Conservation (phyloP, 306 rosid species). For the Vigna hirtella region DNA sequence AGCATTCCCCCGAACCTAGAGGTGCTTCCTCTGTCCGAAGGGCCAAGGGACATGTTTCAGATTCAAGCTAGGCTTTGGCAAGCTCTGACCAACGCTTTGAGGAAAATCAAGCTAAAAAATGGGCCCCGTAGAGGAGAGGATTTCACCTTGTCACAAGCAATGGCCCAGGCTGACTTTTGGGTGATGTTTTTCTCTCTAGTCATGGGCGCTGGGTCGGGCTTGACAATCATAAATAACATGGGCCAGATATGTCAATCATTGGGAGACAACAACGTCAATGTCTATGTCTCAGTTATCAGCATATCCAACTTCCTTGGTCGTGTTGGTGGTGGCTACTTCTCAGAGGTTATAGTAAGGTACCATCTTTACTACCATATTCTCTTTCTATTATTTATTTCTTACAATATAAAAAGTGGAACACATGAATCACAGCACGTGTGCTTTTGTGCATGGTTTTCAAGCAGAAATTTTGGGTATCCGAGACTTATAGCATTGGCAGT, state of each 20-base stretch:
- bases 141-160: constrained; percentile 74
- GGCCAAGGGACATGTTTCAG: constrained; percentile 62
- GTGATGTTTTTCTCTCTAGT: constrained; percentile 68
- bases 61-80: constrained; percentile 66
- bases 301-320: constrained; percentile 95
- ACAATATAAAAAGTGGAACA: too few species aligned
- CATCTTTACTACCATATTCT: background rate
- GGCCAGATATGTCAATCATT: constrained; percentile 86
- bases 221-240: constrained; percentile 83
- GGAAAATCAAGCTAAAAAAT: constrained; percentile 56
- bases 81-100: constrained; percentile 62
- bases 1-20: constrained; percentile 48
- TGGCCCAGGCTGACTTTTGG: constrained; percentile 77
- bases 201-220: constrained; percentile 76
- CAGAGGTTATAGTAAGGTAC: constrained; percentile 81
- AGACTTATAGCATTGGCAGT: constrained; percentile 51
- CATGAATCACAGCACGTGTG: too few species aligned
- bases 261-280: constrained; percentile 61
- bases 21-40: constrained; percentile 60
- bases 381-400: background rate
- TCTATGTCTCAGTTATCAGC: constrained; percentile 80
- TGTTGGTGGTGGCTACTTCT: constrained; percentile 84
- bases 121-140: constrained; percentile 89
- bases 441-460: background rate
- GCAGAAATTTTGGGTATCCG: constrained; percentile 52